These are phyloP conservation scores for Truncatella angustata DNA, from an alignment of 2,329 filamentous ascomycete genomes.

Conservation along the genomic window DNA sequence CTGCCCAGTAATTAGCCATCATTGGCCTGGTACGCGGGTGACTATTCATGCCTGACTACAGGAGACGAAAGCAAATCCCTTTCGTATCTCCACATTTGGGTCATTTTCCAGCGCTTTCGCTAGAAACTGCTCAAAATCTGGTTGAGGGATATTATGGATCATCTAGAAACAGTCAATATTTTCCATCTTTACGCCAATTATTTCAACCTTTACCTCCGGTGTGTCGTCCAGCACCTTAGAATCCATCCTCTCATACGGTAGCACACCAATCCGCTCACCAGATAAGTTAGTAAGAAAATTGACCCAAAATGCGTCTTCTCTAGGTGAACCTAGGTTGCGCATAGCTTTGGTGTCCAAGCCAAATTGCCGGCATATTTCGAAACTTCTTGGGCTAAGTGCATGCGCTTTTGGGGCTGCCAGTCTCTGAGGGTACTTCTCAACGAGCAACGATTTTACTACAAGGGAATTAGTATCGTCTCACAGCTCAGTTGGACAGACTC, in stretches of 20 bases:
- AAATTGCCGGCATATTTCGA: slow-evolving; percentile 30
- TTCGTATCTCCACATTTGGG: slow-evolving; percentile 27
- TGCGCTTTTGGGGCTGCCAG: slow-evolving; percentile 31
- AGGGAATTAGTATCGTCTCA: slow-evolving; percentile 1
- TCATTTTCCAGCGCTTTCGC: slow-evolving; percentile 22
- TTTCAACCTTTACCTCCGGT: slow-evolving; percentile 24
- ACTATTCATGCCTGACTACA: slow-evolving; percentile 28
- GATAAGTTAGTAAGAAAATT: slow-evolving; percentile 37
- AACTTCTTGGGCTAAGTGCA: slow-evolving; percentile 24
- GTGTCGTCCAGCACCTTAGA: slow-evolving; percentile 31
- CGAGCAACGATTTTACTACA: slow-evolving; percentile 25
- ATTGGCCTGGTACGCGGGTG: no score
- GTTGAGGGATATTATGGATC: slow-evolving; percentile 42
- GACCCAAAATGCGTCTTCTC: slow-evolving; percentile 36
- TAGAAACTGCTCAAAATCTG: slow-evolving; percentile 36
- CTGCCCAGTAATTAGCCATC: slow-evolving; percentile 8
- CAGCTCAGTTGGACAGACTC: not conserved
- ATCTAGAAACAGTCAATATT: slow-evolving; percentile 21
- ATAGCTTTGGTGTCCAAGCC: slow-evolving; percentile 25
- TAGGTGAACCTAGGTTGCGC: slow-evolving; percentile 24
- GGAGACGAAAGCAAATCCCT: slow-evolving; percentile 31
- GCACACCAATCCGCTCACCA: slow-evolving; percentile 31
- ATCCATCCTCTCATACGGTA: slow-evolving; percentile 34
- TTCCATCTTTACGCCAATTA: not conserved
- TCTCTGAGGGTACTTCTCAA: slow-evolving; percentile 29